phyloP scores from a whole-genome alignment of 2,329 filamentous ascomycete species.

The Metarhizium humberi region DNA sequence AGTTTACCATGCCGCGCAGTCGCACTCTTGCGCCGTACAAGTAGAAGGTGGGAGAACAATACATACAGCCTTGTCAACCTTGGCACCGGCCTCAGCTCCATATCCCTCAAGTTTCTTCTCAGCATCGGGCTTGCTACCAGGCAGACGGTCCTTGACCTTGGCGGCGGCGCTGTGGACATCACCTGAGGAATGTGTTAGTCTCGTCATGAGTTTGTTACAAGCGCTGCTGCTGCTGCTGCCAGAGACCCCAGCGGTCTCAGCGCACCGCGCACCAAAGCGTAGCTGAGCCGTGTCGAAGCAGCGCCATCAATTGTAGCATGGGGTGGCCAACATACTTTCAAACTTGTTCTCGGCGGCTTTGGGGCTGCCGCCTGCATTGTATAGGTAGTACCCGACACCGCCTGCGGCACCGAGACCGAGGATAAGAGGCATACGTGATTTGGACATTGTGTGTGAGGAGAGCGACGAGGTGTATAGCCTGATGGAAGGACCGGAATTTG shows the following conservation, averaged over 20 bases:
- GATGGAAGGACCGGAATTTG: neutral
- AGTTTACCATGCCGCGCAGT: neutral
- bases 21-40: neutral
- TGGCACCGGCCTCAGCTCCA: slow-evolving; percentile 44
- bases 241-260: no score
- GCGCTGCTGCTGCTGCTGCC: no score
- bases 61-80: slow-evolving; percentile 62
- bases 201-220: neutral
- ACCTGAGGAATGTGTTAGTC: slow-evolving; percentile 38
- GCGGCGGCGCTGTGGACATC: slow-evolving; percentile 64
- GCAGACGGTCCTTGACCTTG: slow-evolving; percentile 56
- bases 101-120: slow-evolving; percentile 51
- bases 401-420: slow-evolving; percentile 55
- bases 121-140: slow-evolving; percentile 50
- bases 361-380: slow-evolving; percentile 70
- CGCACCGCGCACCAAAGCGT: no score
- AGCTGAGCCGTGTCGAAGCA: neutral
- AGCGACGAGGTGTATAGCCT: no score
- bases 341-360: slow-evolving; percentile 79
- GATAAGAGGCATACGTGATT: slow-evolving; percentile 36
- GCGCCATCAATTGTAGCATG: neutral
- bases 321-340: slow-evolving; percentile 50
- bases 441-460: slow-evolving; percentile 28
- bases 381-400: slow-evolving; percentile 83
- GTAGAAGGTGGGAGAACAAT: neutral